A percentile compares a stretch with the other conserved stretches of the same genome.
Evolutionary conservation across 2,329 filamentous ascomycete genomes (phyloP).

Genomic region (Aspergillus niger): DNA sequence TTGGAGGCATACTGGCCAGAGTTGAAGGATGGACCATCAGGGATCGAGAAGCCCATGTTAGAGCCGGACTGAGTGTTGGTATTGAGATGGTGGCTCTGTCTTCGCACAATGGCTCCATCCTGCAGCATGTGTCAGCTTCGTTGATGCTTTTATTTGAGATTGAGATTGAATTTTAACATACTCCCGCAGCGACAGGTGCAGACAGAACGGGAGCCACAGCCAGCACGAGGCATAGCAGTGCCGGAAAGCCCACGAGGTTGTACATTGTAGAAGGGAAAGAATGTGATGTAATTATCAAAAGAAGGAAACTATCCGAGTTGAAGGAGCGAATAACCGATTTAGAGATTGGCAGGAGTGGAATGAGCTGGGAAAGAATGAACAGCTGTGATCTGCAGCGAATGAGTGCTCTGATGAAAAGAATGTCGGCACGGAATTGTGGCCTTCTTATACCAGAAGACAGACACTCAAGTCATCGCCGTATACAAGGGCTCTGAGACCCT

Average conservation of each 20-base stretch:
- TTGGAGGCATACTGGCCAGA: not conserved
- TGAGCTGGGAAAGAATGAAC: constrained; percentile 7
- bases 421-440: not conserved
- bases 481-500: constrained; percentile 6
- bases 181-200: constrained; percentile 27
- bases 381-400: constrained; percentile 6
- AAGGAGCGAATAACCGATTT: constrained; percentile 2
- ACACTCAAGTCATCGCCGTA: not conserved
- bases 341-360: constrained; percentile 9
- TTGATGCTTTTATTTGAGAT: not conserved
- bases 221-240: constrained; percentile 35
- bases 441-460: constrained; percentile 14
- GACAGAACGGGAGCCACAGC: constrained; percentile 32
- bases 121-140: not conserved
- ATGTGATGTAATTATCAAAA: not conserved
- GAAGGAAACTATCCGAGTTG: constrained; percentile 16
- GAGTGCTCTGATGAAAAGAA: constrained; percentile 12
- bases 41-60: constrained; percentile 18
- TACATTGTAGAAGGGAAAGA: constrained; percentile 23
- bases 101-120: not conserved
- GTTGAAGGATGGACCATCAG: constrained; percentile 21
- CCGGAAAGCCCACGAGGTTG: constrained; percentile 28
- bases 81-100: constrained; percentile 3
- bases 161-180: constrained; percentile 11
- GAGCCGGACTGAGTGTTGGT: constrained; percentile 18